Percentiles rank a stretch among this genome's conserved stretches.
Evolutionary conservation across 768 basidiomycete species (phyloP).

Genomic region (Rhizopogon rudus): DNA sequence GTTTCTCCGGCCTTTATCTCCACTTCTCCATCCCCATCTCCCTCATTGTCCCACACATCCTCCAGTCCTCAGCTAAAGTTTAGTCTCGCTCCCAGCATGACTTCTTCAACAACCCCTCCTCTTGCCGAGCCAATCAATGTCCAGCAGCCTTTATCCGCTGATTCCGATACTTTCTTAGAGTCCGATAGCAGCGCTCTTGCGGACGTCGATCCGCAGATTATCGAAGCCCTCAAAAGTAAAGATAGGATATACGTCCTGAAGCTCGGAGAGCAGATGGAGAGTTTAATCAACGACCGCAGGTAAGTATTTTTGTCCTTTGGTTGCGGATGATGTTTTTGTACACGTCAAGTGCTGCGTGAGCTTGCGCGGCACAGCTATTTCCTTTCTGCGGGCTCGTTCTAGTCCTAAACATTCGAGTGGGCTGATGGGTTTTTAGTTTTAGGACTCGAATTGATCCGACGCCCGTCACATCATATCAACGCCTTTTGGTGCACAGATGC

Average conservation of each 20-base stretch:
- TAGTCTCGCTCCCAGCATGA: conserved; percentile 3
- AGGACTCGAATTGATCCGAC: conserved; percentile 63
- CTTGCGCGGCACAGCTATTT: conserved; percentile 1
- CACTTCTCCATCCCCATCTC: conserved; percentile 11
- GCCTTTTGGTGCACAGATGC: conserved; percentile 82
- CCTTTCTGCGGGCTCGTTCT: background rate
- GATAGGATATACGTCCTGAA: conserved; percentile 85
- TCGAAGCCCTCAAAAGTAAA: conserved; percentile 85
- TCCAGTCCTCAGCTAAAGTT: conserved; percentile 11
- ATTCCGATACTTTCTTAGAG: conserved; percentile 24
- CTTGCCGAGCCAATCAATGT: conserved; percentile 7
- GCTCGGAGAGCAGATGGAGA: conserved; percentile 84
- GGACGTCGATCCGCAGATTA: conserved; percentile 73
- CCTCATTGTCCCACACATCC: conserved; percentile 8
- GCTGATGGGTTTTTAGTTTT: conserved; percentile 19
- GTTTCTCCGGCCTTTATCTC: conserved; percentile 7
- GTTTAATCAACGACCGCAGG: conserved; percentile 71
- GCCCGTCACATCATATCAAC: conserved; percentile 77
- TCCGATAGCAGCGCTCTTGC: conserved; percentile 18
- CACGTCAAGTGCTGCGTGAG: background rate
- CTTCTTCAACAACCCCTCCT: conserved; percentile 7
- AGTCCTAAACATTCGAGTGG: conserved; percentile 1
- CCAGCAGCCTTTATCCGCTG: conserved; percentile 16
- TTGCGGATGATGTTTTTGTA: conserved; percentile 6
- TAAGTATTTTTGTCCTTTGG: conserved; percentile 29